Conservation (phyloP, 306 rosid genomes). For the Clitoria ternatea region DNA sequence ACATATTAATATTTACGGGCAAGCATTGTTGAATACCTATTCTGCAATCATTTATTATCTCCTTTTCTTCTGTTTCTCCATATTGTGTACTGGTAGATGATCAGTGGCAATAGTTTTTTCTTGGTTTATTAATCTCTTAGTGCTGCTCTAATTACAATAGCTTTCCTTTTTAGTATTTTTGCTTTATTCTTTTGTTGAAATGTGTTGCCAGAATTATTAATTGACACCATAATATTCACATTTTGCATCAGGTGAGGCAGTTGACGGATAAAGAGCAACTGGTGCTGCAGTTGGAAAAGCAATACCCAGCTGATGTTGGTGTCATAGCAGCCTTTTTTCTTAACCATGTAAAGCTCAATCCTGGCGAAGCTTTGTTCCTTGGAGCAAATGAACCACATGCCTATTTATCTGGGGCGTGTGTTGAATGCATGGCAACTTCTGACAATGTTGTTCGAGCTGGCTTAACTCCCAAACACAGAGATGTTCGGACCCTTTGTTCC, state of each 20-base stretch:
- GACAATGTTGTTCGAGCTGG: slow-evolving; percentile 98
- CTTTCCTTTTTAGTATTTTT: not conserved
- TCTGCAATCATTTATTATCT: not conserved
- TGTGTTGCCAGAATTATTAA: not conserved
- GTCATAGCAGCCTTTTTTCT: slow-evolving; percentile 85
- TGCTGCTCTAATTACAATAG: not conserved
- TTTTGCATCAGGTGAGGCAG: slow-evolving; percentile 58
- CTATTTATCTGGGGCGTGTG: slow-evolving; percentile 70
- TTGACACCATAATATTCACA: not conserved
- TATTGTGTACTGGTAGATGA: not conserved
- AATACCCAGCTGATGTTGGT: slow-evolving; percentile 83
- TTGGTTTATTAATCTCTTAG: not conserved
- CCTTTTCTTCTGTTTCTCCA: not conserved
- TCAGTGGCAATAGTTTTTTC: not conserved
- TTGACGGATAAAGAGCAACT: slow-evolving; percentile 76
- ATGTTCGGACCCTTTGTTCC: slow-evolving; percentile 85
- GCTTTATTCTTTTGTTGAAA: not conserved
- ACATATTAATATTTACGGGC: not conserved
- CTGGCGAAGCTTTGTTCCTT: slow-evolving; percentile 83
- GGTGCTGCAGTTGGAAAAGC: slow-evolving; percentile 72
- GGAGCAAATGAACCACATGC: slow-evolving; percentile 96
- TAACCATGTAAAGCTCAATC: slow-evolving; percentile 79
- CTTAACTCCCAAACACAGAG: slow-evolving; percentile 82
- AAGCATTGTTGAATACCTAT: not conserved
- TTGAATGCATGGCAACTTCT: slow-evolving; percentile 98